phyloP scores from a whole-genome alignment of 108 stramenopile genomes.

The Fistulifera solaris region DNA sequence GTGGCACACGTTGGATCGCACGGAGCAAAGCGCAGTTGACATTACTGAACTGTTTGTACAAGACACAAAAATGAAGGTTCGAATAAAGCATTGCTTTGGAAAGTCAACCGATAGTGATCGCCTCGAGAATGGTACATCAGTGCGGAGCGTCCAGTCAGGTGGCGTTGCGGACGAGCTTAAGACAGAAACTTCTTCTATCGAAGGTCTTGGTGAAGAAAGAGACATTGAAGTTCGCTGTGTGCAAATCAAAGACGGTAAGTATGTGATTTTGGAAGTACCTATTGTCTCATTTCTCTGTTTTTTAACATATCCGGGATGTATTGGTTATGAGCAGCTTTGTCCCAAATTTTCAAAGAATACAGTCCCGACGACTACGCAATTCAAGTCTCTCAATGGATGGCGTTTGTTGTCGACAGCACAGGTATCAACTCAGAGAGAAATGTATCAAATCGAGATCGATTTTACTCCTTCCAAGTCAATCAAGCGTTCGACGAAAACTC shows the following conservation, averaged over 20 bases:
- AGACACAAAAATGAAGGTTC: constrained; percentile 9
- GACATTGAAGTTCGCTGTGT: not conserved
- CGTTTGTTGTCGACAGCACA: constrained; percentile 7
- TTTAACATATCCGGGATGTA: no score
- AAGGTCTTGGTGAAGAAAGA: not conserved
- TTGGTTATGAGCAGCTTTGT: not conserved
- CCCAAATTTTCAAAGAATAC: not conserved
- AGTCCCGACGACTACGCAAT: constrained; percentile 5
- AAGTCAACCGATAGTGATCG: not conserved
- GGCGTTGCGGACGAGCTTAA: not conserved
- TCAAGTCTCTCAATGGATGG: constrained; percentile 7
- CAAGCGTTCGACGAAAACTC: not conserved
- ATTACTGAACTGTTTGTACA: constrained; percentile 19
- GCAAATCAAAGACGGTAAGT: not conserved
- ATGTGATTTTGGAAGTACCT: no score
- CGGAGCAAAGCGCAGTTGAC: constrained; percentile 5
- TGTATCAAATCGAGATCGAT: not conserved
- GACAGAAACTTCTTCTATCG: not conserved
- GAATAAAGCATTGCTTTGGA: constrained; percentile 2
- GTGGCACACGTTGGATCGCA: constrained; percentile 11
- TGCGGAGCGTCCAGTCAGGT: not conserved
- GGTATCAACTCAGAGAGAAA: not conserved
- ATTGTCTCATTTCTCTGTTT: no score
- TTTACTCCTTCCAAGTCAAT: constrained; percentile 1
- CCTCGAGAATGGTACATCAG: not conserved